These are phyloP conservation scores for Podospora anserina DNA, from an alignment of 495 filamentous ascomycete species.

Conservation along the genomic window DNA sequence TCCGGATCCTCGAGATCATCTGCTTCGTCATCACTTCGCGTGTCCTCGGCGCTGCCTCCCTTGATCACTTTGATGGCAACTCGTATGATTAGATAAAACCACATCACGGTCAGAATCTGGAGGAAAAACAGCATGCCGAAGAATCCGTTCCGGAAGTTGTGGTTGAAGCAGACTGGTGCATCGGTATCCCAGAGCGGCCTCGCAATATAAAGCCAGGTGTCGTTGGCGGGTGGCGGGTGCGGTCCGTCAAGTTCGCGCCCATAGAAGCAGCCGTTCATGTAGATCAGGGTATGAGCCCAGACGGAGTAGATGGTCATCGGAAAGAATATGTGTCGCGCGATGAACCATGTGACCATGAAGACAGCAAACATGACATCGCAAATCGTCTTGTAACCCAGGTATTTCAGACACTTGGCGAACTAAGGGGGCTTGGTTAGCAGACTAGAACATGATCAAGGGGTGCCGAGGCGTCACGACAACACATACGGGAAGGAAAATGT, in stretches of 20 bases:
- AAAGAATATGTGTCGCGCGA: slow-evolving; percentile 80
- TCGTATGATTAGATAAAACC: slow-evolving; percentile 83
- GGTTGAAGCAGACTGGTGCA: slow-evolving; percentile 73
- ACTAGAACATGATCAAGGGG: not conserved
- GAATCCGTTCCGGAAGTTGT: slow-evolving; percentile 69
- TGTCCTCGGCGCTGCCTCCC: slow-evolving; percentile 79
- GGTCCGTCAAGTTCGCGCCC: slow-evolving; percentile 49
- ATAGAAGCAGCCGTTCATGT: slow-evolving; percentile 68
- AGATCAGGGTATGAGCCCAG: slow-evolving; percentile 64
- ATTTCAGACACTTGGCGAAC: slow-evolving; percentile 94
- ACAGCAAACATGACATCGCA: slow-evolving; percentile 85
- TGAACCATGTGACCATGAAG: slow-evolving; percentile 83
- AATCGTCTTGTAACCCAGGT: slow-evolving; percentile 66
- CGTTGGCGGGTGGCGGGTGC: slow-evolving; percentile 53
- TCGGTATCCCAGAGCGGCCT: slow-evolving; percentile 65
- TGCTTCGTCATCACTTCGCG: slow-evolving; percentile 81
- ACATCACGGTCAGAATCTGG: slow-evolving; percentile 77
- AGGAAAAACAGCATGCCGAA: slow-evolving; percentile 70
- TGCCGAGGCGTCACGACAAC: not conserved
- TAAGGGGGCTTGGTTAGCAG: slow-evolving; percentile 32
- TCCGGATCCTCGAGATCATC: slow-evolving; percentile 57
- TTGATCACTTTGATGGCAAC: slow-evolving; percentile 73
- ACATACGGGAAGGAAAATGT: slow-evolving; percentile 81
- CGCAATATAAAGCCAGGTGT: slow-evolving; percentile 57
- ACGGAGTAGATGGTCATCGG: slow-evolving; percentile 73